These are phyloP conservation scores for Fusarium compactum DNA, from an alignment of 2,329 filamentous ascomycete genomes.

Conservation along the genomic window DNA sequence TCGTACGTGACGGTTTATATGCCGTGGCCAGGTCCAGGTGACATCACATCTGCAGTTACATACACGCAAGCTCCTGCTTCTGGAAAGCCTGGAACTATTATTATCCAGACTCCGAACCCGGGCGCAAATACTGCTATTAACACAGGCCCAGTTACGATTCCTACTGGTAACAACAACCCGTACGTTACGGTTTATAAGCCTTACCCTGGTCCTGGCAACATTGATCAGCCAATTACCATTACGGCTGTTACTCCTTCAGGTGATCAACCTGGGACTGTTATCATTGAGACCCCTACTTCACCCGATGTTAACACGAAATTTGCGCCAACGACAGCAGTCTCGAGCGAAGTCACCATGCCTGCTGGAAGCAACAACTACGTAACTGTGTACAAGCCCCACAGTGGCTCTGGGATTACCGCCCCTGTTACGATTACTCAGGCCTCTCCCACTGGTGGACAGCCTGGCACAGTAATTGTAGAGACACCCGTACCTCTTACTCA, in stretches of 20 bases:
- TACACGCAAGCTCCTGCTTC: conserved; percentile 23
- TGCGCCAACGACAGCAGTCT: conserved; percentile 3
- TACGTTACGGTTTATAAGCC: conserved; percentile 35
- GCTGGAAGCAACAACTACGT: conserved; percentile 15
- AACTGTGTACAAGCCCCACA: conserved; percentile 30
- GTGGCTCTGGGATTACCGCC: conserved; percentile 24
- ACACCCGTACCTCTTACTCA: conserved; percentile 19
- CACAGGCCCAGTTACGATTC: conserved; percentile 22
- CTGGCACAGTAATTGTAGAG: conserved; percentile 34
- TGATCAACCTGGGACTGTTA: conserved; percentile 32
- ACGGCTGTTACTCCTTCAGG: conserved; percentile 21
- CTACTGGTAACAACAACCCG: conserved; percentile 16
- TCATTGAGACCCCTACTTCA: conserved; percentile 31
- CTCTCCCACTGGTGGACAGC: conserved; percentile 31
- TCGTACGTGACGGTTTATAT: conserved; percentile 31
- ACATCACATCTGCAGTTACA: conserved; percentile 23
- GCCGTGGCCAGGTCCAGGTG: conserved; percentile 27
- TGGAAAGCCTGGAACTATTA: conserved; percentile 29
- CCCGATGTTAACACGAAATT: conserved; percentile 26
- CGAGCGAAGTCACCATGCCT: conserved; percentile 13
- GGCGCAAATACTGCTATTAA: conserved; percentile 22
- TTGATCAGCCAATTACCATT: conserved; percentile 30
- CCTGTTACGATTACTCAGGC: conserved; percentile 35
- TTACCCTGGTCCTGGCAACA: conserved; percentile 34
- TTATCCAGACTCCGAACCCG: conserved; percentile 32